A percentile compares a stretch with the other conserved stretches of the same genome.
Conservation (phyloP, 164 flowering plant species). For the Aristolochia californica region DNA sequence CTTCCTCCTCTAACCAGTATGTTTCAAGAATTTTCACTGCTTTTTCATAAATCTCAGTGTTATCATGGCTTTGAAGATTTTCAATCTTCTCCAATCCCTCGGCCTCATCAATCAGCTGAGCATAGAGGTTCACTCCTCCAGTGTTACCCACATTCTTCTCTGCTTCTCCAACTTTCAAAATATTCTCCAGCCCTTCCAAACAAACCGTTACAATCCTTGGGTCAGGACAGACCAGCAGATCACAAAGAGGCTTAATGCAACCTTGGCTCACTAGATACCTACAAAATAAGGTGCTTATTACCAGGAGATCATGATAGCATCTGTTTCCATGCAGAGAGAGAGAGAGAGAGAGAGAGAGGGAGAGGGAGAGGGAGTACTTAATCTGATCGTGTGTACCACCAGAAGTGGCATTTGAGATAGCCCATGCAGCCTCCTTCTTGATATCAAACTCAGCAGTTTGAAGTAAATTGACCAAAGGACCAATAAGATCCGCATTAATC, state of each 20-base stretch:
- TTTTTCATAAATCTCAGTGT: conserved; percentile 64
- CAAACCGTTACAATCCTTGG: conserved; percentile 65
- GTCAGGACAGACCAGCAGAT: conserved; percentile 65
- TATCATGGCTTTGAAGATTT: conserved; percentile 58
- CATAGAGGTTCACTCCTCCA: conserved; percentile 47
- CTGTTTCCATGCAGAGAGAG: neutral
- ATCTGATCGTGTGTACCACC: conserved; percentile 79
- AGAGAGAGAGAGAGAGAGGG: no score
- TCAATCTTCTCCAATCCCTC: conserved; percentile 75
- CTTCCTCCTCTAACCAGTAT: conserved; percentile 72
- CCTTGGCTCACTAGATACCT: conserved; percentile 56
- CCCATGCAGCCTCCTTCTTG: conserved; percentile 89
- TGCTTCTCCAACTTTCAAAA: conserved; percentile 67
- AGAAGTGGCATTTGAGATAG: conserved; percentile 77
- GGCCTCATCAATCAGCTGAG: conserved; percentile 67
- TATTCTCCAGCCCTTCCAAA: conserved; percentile 67
- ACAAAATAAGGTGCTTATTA: neutral
- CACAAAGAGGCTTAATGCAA: conserved; percentile 73
- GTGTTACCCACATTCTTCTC: conserved; percentile 42
- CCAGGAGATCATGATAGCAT: neutral
- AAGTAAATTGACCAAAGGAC: conserved; percentile 62
- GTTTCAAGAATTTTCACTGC: conserved; percentile 70
- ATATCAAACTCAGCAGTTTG: conserved; percentile 81
- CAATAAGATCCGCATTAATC: conserved; percentile 61
- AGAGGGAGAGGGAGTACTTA: conserved; percentile 35